These are phyloP conservation scores for Fusarium sacchari DNA, from an alignment of 2,329 filamentous ascomycete genomes.

Conservation along the genomic window DNA sequence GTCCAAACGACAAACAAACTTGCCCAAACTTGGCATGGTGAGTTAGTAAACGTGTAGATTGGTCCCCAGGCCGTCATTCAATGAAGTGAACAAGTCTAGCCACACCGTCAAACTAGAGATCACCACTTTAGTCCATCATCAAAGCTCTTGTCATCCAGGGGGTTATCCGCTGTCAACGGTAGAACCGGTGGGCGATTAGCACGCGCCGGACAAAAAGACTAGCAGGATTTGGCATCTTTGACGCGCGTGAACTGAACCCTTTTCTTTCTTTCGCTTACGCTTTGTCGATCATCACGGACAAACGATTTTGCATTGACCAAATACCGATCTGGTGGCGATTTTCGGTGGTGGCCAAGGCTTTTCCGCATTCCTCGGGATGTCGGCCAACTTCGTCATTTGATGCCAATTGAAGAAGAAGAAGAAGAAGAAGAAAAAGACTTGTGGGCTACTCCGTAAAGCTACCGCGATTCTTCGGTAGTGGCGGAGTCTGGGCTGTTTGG, in stretches of 20 bases:
- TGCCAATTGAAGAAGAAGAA: too few relatives aligned
- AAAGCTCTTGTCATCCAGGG: neutral
- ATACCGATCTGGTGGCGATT: neutral
- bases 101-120: neutral
- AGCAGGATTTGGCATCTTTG: neutral
- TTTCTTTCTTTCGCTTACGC: neutral
- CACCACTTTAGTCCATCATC: neutral
- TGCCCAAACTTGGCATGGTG: neutral
- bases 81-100: neutral
- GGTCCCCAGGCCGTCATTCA: neutral
- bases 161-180: conserved; percentile 19
- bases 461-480: neutral
- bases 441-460: neutral
- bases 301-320: neutral
- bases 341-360: neutral
- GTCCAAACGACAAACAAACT: neutral
- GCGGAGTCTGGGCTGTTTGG: neutral
- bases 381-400: neutral
- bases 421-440: neutral
- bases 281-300: neutral
- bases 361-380: neutral
- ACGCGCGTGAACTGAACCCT: neutral
- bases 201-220: neutral
- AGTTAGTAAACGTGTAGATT: neutral
- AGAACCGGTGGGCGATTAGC: conserved; percentile 8